Base-by-base conservation (phyloP, 257 asterid species). In the Solanum neorickii region DNA sequence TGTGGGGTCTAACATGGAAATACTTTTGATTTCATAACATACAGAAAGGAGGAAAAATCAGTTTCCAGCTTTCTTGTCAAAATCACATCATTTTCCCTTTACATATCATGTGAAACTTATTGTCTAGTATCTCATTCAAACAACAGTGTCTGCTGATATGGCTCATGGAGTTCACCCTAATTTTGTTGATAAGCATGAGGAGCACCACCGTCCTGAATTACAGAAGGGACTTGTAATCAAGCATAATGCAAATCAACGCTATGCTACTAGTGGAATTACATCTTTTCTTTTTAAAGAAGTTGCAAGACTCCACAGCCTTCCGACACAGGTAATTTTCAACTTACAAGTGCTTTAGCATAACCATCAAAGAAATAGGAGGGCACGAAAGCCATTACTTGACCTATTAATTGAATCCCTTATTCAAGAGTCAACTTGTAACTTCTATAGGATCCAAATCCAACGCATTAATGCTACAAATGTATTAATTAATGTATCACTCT, bases 121-220 rank as follows among this genome's bases (percentile, higher is more conserved):
- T 41, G 37, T 18, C 47, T 12, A 83, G 47, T 80, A 66, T 85
- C 59, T 78, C 87, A 56, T 86, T 42, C 87, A 62, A 89, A 70
- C 74, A 89, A 90, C 92, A 97, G 99, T 97, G 88, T 97, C 99
- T 87, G 99, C 99, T 86, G 99, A 97, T 95, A 97, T 97, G 99
- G 99, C 99, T 87, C 99, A 96, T 90, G 99, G 98, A 89, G 99
- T 96, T 88, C 99, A 96, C 91, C 99, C 99, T 87, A 95, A 95
- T 91, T 97, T 92, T 88, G 82, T 46, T 75, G 98, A 97, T 88
- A 95, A 95, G 91, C 98, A 97, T 88, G 99, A 97, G 91, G 99
- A 97, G 85, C 92, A 96, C 90, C 99, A 96, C 86, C 95, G 96
- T 20, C 99, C 99, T 3, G 78, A 96, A 92, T 91, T 97, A 94